phyloP scores from a whole-genome alignment of 2,329 filamentous ascomycete genomes.

The Cladosporium sp. region DNA sequence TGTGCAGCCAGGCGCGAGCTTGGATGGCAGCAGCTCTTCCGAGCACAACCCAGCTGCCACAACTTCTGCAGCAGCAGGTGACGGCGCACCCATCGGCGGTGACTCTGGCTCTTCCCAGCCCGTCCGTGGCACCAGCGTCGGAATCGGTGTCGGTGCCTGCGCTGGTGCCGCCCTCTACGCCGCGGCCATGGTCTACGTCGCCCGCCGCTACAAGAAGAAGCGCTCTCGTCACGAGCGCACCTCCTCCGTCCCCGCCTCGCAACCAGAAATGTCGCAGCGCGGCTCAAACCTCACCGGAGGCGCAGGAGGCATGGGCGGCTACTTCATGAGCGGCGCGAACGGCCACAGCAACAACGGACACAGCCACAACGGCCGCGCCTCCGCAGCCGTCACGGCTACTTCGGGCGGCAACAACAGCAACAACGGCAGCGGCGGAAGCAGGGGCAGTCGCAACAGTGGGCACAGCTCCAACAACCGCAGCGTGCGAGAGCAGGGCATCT shows the following conservation, averaged over 20 bases:
- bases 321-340: slow-evolving; percentile 64
- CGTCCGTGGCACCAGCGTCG: slow-evolving; percentile 58
- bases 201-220: slow-evolving; percentile 84
- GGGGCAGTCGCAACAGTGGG: slow-evolving; percentile 40
- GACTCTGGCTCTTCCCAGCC: slow-evolving; percentile 51
- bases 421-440: slow-evolving; percentile 35
- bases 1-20: slow-evolving; percentile 49
- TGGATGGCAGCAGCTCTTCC: slow-evolving; percentile 38
- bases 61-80: slow-evolving; percentile 32
- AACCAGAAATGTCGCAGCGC: slow-evolving; percentile 45
- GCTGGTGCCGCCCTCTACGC: slow-evolving; percentile 74
- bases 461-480: slow-evolving; percentile 65
- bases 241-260: slow-evolving; percentile 70
- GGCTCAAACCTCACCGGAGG: slow-evolving; percentile 17
- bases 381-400: slow-evolving; percentile 9
- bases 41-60: slow-evolving; percentile 37
- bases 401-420: slow-evolving; percentile 30
- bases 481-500: slow-evolving; percentile 68
- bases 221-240: slow-evolving; percentile 61
- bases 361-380: slow-evolving; percentile 24
- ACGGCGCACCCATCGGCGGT: slow-evolving; percentile 47
- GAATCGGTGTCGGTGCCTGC: slow-evolving; percentile 16
- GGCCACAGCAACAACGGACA: slow-evolving; percentile 38
- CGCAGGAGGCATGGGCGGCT: slow-evolving; percentile 38
- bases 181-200: slow-evolving; percentile 89